Conservation (phyloP, 345 rosid species). For the Lenwebbia sp. region DNA sequence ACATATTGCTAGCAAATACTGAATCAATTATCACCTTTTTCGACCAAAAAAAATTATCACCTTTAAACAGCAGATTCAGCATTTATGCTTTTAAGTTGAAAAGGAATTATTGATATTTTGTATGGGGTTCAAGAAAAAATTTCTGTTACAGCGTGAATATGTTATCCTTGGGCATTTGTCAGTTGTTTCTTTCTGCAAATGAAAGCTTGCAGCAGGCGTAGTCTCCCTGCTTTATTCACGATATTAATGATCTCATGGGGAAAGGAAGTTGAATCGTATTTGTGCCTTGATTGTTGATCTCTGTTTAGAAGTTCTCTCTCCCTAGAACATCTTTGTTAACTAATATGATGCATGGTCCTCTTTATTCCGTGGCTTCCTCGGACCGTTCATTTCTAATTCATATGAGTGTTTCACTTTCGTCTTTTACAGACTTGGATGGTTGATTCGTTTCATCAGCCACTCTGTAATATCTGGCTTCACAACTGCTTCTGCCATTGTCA, state of each 20-base stretch:
- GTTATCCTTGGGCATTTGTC: neutral
- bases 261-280: neutral
- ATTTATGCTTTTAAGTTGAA: neutral
- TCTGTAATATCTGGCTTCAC: slow-evolving; percentile 99
- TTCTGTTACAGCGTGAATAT: neutral
- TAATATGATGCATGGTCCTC: neutral
- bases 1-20: neutral
- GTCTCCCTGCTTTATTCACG: neutral
- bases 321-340: neutral
- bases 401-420: neutral
- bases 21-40: no score
- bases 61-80: neutral
- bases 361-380: neutral
- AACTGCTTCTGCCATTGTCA: slow-evolving; percentile 88
- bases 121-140: neutral
- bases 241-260: neutral
- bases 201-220: neutral
- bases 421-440: slow-evolving; percentile 89
- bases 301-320: neutral
- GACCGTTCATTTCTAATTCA: neutral
- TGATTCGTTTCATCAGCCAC: slow-evolving; percentile 97
- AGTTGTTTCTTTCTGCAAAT: neutral
- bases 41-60: neutral
- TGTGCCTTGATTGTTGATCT: neutral
- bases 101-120: neutral